Evolutionary conservation across 2,329 filamentous ascomycete species (phyloP).

Genomic region (Alternaria dauci): DNA sequence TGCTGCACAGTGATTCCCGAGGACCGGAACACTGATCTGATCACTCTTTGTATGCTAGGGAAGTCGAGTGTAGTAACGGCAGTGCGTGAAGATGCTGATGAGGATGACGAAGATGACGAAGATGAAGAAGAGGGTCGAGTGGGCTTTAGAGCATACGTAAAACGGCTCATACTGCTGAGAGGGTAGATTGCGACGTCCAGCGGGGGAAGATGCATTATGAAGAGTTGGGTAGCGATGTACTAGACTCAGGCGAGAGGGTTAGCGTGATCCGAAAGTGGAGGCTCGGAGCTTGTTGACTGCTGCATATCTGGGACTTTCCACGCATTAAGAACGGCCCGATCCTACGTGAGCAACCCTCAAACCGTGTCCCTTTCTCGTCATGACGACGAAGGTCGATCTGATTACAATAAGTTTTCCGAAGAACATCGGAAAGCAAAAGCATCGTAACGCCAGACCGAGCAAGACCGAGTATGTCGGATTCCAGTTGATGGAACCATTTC

Average conservation of each 20-base stretch:
- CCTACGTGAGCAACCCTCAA: not conserved
- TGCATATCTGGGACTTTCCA: constrained; percentile 31
- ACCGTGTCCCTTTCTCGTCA: not conserved
- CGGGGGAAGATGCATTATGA: constrained; percentile 51
- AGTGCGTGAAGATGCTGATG: constrained; percentile 34
- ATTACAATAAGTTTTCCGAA: constrained; percentile 6
- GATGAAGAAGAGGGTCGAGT: constrained; percentile 34
- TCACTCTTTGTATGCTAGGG: constrained; percentile 45
- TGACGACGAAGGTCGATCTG: constrained; percentile 1
- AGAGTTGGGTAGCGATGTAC: constrained; percentile 17
- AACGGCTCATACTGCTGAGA: constrained; percentile 48
- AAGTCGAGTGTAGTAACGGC: constrained; percentile 40
- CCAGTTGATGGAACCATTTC: constrained; percentile 16
- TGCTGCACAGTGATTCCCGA: constrained; percentile 44
- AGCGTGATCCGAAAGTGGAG: constrained; percentile 25
- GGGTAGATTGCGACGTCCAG: constrained; percentile 46
- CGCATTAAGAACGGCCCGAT: constrained; percentile 18
- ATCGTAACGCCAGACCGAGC: constrained; percentile 27
- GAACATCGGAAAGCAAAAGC: constrained; percentile 13
- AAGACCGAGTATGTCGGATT: constrained; percentile 28
- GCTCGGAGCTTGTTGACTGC: constrained; percentile 20
- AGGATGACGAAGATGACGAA: constrained; percentile 40
- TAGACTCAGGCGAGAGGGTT: constrained; percentile 23
- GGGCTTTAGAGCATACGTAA: constrained; percentile 33
- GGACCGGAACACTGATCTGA: constrained; percentile 44